Evolutionary conservation across 768 basidiomycete species (phyloP), one percentile per base, ranked within the genome.

Genomic region (Pholiota microspora): DNA sequence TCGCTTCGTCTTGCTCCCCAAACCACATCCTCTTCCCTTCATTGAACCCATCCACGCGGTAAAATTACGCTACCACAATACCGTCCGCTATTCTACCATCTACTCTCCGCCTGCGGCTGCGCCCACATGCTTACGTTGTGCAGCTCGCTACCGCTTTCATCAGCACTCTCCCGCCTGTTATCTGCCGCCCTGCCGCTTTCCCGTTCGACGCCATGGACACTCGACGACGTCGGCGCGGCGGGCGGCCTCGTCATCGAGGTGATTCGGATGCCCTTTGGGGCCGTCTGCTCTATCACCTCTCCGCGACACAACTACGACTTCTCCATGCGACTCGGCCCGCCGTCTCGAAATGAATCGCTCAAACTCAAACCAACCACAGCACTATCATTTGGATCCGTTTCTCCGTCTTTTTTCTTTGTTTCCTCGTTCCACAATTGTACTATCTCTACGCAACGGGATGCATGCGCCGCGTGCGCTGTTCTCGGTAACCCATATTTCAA

Each of bases 301-400:
- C 12, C 12, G 29, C 29, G 29, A n/a, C n/a, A n/a, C n/a, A n/a
- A n/a, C n/a, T n/a, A n/a, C n/a, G n/a, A n/a, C n/a, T n/a, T n/a
- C n/a, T n/a, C n/a, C n/a, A n/a, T n/a, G n/a, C 46, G 10, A 32
- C 21, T 29, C 23, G 13, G 27, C 23, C 18, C 12, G 13, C 13
- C 21, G 23, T 23, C 44, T 16, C 12, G 24, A 31, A 31, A 8
- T n/a, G 12, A n/a, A 49, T 42, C 24, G 23, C 8, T 10, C 21
- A 42, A 42, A 18, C 25, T 12, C 13, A 21, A 38, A 50, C 21
- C 34, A 15, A 40, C 6, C 31, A 48, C 51, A 49, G n/a, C 49
- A 50, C 49, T 50, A 50, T 50, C 54, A 45, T 56, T 44, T 46
- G 54, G 54, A 56, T 56, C 38, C 16, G 27, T 21, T 45, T 9